phyloP scores from a whole-genome alignment of 805 yeast species.

The Sungouiozyma ichnusensis region DNA sequence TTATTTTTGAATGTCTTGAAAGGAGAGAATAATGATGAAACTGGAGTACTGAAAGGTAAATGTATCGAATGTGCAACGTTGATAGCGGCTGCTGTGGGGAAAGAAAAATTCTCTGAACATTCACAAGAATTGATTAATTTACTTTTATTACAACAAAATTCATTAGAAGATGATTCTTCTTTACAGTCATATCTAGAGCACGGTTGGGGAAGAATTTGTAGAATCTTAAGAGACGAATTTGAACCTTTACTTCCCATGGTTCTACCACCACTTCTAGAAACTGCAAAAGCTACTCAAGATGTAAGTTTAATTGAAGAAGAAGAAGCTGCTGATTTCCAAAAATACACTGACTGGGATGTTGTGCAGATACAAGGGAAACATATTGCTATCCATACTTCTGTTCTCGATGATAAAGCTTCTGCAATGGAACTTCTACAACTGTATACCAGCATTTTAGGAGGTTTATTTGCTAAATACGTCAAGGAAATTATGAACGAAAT shows the following conservation, averaged over 20 bases:
- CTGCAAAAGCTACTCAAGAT: conserved; percentile 86
- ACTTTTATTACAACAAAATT: conserved; percentile 61
- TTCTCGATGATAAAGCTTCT: conserved; percentile 85
- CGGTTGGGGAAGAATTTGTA: conserved; percentile 93
- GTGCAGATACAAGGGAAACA: conserved; percentile 84
- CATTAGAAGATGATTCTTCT: conserved; percentile 65
- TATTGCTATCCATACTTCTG: conserved; percentile 87
- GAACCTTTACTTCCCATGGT: conserved; percentile 75
- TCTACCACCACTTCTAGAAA: conserved; percentile 75
- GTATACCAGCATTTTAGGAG: conserved; percentile 78
- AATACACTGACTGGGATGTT: conserved; percentile 92
- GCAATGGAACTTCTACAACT: conserved; percentile 82
- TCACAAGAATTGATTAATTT: conserved; percentile 62
- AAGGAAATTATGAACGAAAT: conserved; percentile 67
- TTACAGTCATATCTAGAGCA: conserved; percentile 78
- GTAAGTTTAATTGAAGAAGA: conserved; percentile 80
- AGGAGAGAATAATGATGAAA: conserved; percentile 69
- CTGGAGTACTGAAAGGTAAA: conserved; percentile 75
- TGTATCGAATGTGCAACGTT: conserved; percentile 93
- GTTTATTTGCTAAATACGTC: conserved; percentile 74
- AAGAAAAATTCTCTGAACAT: conserved; percentile 72
- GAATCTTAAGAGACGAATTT: conserved; percentile 75
- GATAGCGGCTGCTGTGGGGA: conserved; percentile 91
- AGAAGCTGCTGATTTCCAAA: conserved; percentile 72
- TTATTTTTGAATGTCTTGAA: conserved; percentile 66